phyloP scores from a whole-genome alignment of 228 moss, liverwort and hornwort genomes.

The Sphagnum magellanicum region DNA sequence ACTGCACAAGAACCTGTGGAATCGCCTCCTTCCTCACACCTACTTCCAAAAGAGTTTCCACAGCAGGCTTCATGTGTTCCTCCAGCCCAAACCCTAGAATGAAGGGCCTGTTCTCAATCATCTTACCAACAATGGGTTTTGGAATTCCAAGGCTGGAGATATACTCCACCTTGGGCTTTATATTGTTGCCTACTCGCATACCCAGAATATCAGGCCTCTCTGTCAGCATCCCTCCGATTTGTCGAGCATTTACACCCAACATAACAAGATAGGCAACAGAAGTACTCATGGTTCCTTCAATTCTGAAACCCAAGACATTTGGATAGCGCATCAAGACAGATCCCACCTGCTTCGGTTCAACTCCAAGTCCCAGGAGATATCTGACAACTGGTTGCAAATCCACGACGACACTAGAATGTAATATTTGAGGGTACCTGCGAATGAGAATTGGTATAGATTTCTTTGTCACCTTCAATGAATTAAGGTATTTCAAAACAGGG shows the following conservation, averaged over 20 bases:
- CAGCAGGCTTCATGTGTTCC: conserved; percentile 58
- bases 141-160: conserved; percentile 49
- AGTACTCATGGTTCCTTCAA: conserved; percentile 93
- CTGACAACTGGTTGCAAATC: conserved; percentile 74
- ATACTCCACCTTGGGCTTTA: conserved; percentile 80
- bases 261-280: conserved; percentile 80
- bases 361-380: conserved; percentile 70
- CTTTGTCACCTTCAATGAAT: conserved; percentile 60
- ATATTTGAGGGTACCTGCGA: conserved; percentile 70
- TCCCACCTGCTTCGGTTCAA: conserved; percentile 54
- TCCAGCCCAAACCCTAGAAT: conserved; percentile 66
- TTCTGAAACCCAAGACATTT: conserved; percentile 75
- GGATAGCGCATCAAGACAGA: conserved; percentile 73
- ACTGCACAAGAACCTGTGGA: conserved; percentile 56
- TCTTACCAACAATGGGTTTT: conserved; percentile 50
- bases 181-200: conserved; percentile 89
- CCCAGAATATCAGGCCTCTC: conserved; percentile 79
- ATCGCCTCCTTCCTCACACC: conserved; percentile 55
- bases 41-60: conserved; percentile 49
- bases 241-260: conserved; percentile 77
- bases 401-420: conserved; percentile 73
- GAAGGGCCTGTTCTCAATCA: conserved; percentile 71
- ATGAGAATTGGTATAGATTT: conserved; percentile 62
- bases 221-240: conserved; percentile 63
- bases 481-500: conserved; percentile 80